Percentiles rank a stretch among this genome's conserved stretches.
phyloP scores from a whole-genome alignment of 495 filamentous ascomycete species.

The Parachaetomium inaequale region DNA sequence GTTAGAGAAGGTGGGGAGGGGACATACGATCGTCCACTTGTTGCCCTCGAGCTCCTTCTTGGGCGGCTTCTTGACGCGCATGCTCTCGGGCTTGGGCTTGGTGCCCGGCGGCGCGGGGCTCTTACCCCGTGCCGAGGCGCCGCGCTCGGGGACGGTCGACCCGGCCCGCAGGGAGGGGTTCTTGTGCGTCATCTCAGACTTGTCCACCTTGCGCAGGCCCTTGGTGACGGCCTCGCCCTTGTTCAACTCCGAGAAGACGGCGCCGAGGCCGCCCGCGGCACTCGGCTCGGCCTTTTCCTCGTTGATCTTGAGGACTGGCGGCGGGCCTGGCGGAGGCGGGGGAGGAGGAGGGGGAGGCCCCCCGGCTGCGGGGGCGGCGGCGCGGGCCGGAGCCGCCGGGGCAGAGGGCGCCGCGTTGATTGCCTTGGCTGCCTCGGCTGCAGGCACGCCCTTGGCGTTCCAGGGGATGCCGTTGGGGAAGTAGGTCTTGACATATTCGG shows the following conservation, averaged over 20 bases:
- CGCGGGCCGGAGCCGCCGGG: constrained; percentile 30
- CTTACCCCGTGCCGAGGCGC: constrained; percentile 60
- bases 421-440: constrained; percentile 60
- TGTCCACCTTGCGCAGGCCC: constrained; percentile 87
- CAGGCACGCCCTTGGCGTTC: constrained; percentile 79
- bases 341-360: constrained; percentile 63
- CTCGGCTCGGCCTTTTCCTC: constrained; percentile 35
- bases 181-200: constrained; percentile 95
- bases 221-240: constrained; percentile 81
- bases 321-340: constrained; percentile 66
- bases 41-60: constrained; percentile 90
- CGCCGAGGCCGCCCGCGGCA: constrained; percentile 58
- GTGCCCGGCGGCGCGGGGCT: constrained; percentile 80
- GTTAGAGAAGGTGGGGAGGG: not conserved
- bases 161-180: constrained; percentile 83
- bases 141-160: constrained; percentile 62
- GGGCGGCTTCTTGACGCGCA: constrained; percentile 89
- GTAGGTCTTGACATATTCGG: constrained; percentile 75
- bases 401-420: constrained; percentile 37
- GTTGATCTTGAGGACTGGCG: constrained; percentile 49
- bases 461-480: constrained; percentile 77
- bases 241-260: constrained; percentile 89
- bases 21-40: constrained; percentile 80
- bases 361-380: constrained; percentile 38
- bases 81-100: constrained; percentile 91